Evolutionary conservation across 352 stramenopile species (phyloP).

Genomic region (Phytophthora boehmeriae): DNA sequence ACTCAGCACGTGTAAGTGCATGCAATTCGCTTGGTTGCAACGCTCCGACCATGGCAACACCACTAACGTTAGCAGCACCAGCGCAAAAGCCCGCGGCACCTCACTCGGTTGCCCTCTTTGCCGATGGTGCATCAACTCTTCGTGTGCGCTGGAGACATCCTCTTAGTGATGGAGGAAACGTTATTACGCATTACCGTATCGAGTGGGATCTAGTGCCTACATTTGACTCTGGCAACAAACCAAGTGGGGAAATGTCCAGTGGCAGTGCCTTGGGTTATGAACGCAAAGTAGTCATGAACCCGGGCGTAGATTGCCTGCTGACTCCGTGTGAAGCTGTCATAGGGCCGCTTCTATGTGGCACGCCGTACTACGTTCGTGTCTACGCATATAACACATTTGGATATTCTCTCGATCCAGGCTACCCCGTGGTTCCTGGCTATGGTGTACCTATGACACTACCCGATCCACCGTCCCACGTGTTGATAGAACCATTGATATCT

Average conservation of each 20-base stretch:
- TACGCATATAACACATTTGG: constrained; percentile 94
- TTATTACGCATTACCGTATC: constrained; percentile 94
- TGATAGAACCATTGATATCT: constrained; percentile 43
- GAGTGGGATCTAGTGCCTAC: constrained; percentile 92
- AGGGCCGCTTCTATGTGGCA: constrained; percentile 71
- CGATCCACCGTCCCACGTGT: constrained; percentile 57
- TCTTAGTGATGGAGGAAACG: constrained; percentile 89
- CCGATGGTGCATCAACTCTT: constrained; percentile 76
- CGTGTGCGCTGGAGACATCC: constrained; percentile 91
- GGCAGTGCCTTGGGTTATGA: constrained; percentile 83
- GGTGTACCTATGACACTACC: constrained; percentile 83
- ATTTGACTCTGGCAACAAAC: constrained; percentile 79
- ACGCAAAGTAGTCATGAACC: constrained; percentile 68
- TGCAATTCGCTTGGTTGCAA: constrained; percentile 93
- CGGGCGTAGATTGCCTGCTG: constrained; percentile 77
- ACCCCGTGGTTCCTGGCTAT: constrained; percentile 67
- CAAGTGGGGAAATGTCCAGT: constrained; percentile 33
- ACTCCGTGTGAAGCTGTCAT: constrained; percentile 87
- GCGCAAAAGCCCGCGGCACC: constrained; percentile 89
- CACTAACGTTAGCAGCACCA: constrained; percentile 71
- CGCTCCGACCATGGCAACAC: constrained; percentile 71
- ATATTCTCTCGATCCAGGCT: constrained; percentile 75
- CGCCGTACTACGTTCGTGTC: constrained; percentile 90
- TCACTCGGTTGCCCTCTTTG: constrained; percentile 76
- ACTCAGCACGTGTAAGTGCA: constrained; percentile 91